Percentiles rank a stretch among this genome's conserved stretches.
These are phyloP conservation scores for Microdochium trichocladiopsis DNA, from an alignment of 2,329 filamentous ascomycete genomes.

Conservation along the genomic window DNA sequence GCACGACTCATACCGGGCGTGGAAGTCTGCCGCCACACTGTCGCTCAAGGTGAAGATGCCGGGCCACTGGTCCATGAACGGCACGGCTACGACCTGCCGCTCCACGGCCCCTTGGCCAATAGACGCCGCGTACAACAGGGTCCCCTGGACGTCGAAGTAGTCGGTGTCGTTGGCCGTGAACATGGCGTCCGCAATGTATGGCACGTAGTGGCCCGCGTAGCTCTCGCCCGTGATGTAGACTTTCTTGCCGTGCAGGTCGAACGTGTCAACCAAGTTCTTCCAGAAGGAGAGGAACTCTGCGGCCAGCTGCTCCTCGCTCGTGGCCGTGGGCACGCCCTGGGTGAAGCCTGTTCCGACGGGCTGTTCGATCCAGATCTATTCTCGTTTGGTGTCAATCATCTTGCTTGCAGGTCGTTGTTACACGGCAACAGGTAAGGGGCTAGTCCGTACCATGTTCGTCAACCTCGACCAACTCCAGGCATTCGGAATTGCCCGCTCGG, in stretches of 20 bases:
- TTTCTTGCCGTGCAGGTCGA: constrained; percentile 42
- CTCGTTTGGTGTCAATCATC: not conserved
- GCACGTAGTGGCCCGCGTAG: constrained; percentile 48
- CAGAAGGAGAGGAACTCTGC: constrained; percentile 71
- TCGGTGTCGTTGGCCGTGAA: constrained; percentile 36
- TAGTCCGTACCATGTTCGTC: constrained; percentile 51
- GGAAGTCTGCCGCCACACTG: constrained; percentile 45
- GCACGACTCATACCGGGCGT: constrained; percentile 40
- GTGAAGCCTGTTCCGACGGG: constrained; percentile 63
- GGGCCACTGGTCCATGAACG: constrained; percentile 48
- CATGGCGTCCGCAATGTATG: constrained; percentile 49
- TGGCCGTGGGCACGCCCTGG: constrained; percentile 56
- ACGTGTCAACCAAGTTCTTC: constrained; percentile 47
- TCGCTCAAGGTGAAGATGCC: constrained; percentile 51
- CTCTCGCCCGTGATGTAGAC: constrained; percentile 48
- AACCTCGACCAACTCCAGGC: constrained; percentile 69
- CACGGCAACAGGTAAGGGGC: not conserved
- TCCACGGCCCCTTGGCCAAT: constrained; percentile 39
- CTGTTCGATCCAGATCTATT: constrained; percentile 60
- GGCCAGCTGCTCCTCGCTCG: constrained; percentile 60
- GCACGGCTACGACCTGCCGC: constrained; percentile 36
- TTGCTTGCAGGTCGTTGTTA: no score
- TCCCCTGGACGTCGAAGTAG: constrained; percentile 43
- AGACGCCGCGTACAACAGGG: constrained; percentile 59
- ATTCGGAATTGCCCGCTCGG: constrained; percentile 56